Evolutionary conservation across 108 stramenopile genomes (phyloP).

Genomic region (Pelagomonas calceolata): DNA sequence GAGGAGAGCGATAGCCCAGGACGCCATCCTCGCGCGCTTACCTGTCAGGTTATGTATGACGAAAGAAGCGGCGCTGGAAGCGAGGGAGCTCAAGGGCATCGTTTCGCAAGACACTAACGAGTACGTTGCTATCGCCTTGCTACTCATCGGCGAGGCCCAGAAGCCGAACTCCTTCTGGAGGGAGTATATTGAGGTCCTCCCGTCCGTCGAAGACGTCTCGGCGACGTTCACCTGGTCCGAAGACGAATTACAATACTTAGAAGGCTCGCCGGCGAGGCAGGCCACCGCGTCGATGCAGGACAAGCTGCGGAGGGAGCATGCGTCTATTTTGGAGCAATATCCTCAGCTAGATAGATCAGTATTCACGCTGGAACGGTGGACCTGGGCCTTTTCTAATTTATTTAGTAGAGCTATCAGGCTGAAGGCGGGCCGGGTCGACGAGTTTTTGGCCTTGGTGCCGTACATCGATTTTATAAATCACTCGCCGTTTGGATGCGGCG

Average conservation of each 20-base stretch:
- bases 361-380: constrained; percentile 73
- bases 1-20: constrained; percentile 71
- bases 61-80: constrained; percentile 62
- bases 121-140: constrained; percentile 83
- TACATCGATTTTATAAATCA: constrained; percentile 95
- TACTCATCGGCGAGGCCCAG: constrained; percentile 73
- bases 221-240: constrained; percentile 88
- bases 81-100: constrained; percentile 51
- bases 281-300: constrained; percentile 70
- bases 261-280: constrained; percentile 75
- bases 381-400: constrained; percentile 89
- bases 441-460: constrained; percentile 76
- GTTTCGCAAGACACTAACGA: constrained; percentile 69
- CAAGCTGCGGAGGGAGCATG: constrained; percentile 75
- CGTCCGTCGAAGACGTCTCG: constrained; percentile 63
- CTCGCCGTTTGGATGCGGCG: too few relatives aligned
- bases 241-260: constrained; percentile 68
- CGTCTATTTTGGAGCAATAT: constrained; percentile 58
- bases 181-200: constrained; percentile 78
- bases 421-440: constrained; percentile 57
- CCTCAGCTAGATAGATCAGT: constrained; percentile 27
- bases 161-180: constrained; percentile 59
- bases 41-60: constrained; percentile 75
- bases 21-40: constrained; percentile 69
- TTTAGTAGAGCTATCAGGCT: constrained; percentile 76